A percentile compares a stretch with the other conserved stretches of the same genome.
phyloP scores from a whole-genome alignment of 2,329 filamentous ascomycete species.

The Trichoderma arundinaceum region DNA sequence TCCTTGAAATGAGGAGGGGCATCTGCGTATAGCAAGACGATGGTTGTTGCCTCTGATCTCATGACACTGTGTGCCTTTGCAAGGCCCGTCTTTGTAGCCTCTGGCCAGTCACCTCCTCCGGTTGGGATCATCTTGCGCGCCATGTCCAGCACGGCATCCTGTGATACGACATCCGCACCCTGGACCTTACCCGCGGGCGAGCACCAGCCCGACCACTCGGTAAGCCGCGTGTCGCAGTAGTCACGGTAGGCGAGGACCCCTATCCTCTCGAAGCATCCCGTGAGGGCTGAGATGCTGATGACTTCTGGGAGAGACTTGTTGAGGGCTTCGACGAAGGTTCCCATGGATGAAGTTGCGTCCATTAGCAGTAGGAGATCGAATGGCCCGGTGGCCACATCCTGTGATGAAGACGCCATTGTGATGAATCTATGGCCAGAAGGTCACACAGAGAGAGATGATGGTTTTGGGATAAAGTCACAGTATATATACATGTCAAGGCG shows the following conservation, averaged over 20 bases:
- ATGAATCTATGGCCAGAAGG: neutral
- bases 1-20: constrained; percentile 52
- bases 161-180: constrained; percentile 37
- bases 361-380: constrained; percentile 55
- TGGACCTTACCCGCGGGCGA: constrained; percentile 35
- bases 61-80: constrained; percentile 54
- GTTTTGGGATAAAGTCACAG: neutral
- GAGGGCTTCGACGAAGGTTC: constrained; percentile 50
- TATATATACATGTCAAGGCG: constrained; percentile 6
- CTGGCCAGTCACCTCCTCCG: constrained; percentile 52
- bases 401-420: constrained; percentile 34
- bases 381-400: constrained; percentile 30
- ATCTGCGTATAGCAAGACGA: constrained; percentile 57
- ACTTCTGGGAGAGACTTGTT: constrained; percentile 56
- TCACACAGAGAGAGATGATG: neutral
- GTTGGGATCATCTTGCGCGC: constrained; percentile 42
- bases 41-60: constrained; percentile 54
- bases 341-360: constrained; percentile 56
- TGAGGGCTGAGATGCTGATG: constrained; percentile 55
- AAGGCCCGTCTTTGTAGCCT: constrained; percentile 56
- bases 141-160: constrained; percentile 46
- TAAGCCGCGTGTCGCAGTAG: constrained; percentile 46
- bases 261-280: constrained; percentile 56
- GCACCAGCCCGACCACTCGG: constrained; percentile 58
- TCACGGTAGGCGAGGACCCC: constrained; percentile 59